phyloP scores from a whole-genome alignment of 2,329 filamentous ascomycete species.

The Huntiella decipiens region DNA sequence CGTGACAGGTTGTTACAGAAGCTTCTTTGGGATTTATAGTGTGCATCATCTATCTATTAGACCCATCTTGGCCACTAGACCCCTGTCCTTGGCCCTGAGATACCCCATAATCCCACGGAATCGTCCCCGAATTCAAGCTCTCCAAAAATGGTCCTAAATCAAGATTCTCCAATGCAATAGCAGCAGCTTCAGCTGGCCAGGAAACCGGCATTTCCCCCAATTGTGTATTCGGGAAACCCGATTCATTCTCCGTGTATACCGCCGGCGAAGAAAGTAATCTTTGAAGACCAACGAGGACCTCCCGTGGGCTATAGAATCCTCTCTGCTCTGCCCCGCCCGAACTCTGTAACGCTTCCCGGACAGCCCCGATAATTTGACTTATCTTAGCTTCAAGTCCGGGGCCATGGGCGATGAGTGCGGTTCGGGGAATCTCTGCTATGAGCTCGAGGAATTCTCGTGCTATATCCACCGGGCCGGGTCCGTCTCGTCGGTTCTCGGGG shows the following conservation, averaged over 20 bases:
- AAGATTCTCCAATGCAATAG: neutral
- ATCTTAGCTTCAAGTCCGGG: conserved; percentile 29
- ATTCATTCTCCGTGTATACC: neutral
- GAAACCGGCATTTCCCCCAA: no score
- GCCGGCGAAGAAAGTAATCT: conserved; percentile 19
- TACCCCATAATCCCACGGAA: no score
- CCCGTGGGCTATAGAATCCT: conserved; percentile 14
- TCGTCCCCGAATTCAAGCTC: no score
- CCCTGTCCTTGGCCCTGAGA: conserved; percentile 1
- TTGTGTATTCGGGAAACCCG: neutral
- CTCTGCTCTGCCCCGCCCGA: conserved; percentile 2
- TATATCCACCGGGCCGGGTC: conserved; percentile 23
- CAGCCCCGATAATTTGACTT: conserved; percentile 27
- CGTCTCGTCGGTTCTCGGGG: conserved; percentile 16
- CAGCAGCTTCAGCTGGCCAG: neutral
- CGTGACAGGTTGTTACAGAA: neutral
- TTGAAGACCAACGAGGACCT: conserved; percentile 22
- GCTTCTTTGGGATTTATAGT: conserved; percentile 1
- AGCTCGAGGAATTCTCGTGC: conserved; percentile 26
- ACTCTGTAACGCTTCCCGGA: conserved; percentile 20
- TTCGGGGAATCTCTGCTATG: conserved; percentile 24
- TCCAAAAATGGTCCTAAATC: conserved; percentile 2
- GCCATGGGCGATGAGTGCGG: conserved; percentile 30
- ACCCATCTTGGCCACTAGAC: neutral
- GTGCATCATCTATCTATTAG: neutral